Evolutionary conservation across 2,329 filamentous ascomycete genomes (phyloP), one percentile per base, ranked within the genome.

Genomic region (Alternaria alternata): DNA sequence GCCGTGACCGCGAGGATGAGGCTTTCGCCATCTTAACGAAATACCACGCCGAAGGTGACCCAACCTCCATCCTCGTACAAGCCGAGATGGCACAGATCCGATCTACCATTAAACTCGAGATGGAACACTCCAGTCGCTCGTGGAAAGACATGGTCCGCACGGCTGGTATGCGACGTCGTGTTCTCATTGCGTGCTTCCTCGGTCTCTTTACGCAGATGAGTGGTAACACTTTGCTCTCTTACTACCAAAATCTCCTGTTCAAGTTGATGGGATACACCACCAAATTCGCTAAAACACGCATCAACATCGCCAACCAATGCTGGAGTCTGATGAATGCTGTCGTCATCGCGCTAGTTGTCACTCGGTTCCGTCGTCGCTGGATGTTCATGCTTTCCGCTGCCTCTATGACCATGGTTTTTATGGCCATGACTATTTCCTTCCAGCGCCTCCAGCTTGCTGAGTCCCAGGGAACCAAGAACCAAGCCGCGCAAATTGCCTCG

Each of bases 11-110:
- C 36, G 71, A 87, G 48, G 83, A 86, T 2, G 76, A 79, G 28
- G 77, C 76, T 9, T 72, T 71, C 42, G 72, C 73, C 0, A 59
- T 78, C 9, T 63, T 79, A 0, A 75, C 75, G 20, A 80, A 78
- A 39, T 83, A 81, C 61, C 82, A 84, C 54, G 78, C 77, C 8
- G 78, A 81, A 59, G 82, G 81, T 6, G 77, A 84, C 55, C 65
- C 66, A 1, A 73, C 59, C 49, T 75, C 73, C 4, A 47, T 69
- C 7, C 66, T 78, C 7, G 74, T 88, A 26, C 81, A 82, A 52
- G 86, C 85, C 8, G 88, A 90, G 68, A 85, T 88, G 68, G 82
- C 82, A 0, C 86, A 89, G 71, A 89, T 90, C 64, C 79, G 84
- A 51, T 81, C 83, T 4, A 86, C 87, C 0, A 84, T 88, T 67